Base-by-base conservation (phyloP, 116 monocot species). In the Trichopus zeylanicus region DNA sequence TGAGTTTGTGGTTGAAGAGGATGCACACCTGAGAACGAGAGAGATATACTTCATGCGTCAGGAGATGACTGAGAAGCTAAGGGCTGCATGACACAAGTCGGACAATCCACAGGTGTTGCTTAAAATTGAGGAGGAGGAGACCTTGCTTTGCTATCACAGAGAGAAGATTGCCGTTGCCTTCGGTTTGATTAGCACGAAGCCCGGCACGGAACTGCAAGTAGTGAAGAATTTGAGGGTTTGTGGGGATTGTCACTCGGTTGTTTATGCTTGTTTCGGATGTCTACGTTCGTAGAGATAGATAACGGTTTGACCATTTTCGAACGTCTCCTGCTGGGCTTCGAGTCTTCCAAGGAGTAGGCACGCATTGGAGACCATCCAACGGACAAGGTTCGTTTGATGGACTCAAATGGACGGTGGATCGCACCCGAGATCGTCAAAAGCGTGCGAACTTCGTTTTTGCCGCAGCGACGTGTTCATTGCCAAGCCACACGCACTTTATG, bases 141-240 rank as follows among this genome's bases (percentile, higher is more conserved):
- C 19, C 25, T 15, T 53, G 22, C 57, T 84, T 4, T 35, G 54
- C 2, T 70, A 70, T 48, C 84, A 89, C 39, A 89, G 89, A 19
- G 85, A 89, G 78, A 89, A 89, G 56, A 73, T 84, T 60, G 84
- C 89, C 0, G 26, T 81, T 60, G 75, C 89, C 9, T 84, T 89
- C 46, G 89, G 84, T 1, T 27, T 89, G 32, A 75, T 89, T 25
- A 78, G 78, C 60, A 89, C 81, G 0, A 57, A 34, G 0, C 66
- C 66, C 5, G 75, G 85, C 16, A 61, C 48, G 10, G 18, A 59
- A 22, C 32, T 89, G 26, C 59, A 58, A 6, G 67, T 81, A 0
- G 64, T 78, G 67, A 89, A 89, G 70, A 89, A 81, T 59, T 35
- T 89, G 23, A 65, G 85, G 18, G 65, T 89, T 10, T 89, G 89